These are phyloP conservation scores for Sporothrix mexicana DNA, from an alignment of 2,329 filamentous ascomycete species.

Conservation along the genomic window DNA sequence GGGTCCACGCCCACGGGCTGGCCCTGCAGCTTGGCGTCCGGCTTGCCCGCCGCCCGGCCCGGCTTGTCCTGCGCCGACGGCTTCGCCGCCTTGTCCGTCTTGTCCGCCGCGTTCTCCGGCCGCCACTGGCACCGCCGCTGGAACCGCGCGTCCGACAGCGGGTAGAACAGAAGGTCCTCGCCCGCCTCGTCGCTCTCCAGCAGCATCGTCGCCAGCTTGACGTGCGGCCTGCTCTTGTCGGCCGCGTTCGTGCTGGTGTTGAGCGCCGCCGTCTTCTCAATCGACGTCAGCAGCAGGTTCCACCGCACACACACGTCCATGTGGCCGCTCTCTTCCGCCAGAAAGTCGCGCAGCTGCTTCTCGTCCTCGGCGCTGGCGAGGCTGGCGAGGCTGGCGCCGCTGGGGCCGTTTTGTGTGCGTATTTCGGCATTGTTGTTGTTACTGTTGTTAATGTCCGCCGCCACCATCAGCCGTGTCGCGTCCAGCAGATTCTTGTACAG, in stretches of 20 bases:
- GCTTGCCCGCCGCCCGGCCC: too few species aligned
- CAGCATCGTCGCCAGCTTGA: constrained; percentile 16
- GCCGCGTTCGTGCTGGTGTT: not conserved
- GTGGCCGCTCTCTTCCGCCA: not conserved
- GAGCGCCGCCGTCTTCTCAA: not conserved
- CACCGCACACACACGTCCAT: constrained; percentile 21
- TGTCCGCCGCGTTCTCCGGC: too few species aligned
- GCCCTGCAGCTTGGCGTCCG: too few species aligned
- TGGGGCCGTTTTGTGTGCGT: too few species aligned
- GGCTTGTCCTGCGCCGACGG: too few species aligned
- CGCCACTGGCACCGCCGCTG: not conserved
- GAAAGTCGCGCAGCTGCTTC: not conserved
- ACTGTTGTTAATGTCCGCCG: too few species aligned
- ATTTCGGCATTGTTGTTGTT: too few species aligned
- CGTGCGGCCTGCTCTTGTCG: too few species aligned
- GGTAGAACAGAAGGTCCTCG: not conserved
- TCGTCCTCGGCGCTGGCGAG: too few species aligned
- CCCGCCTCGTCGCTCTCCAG: constrained; percentile 8
- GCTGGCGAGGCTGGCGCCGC: too few species aligned
- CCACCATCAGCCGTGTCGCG: not conserved
- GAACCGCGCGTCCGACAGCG: not conserved
- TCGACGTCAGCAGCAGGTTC: not conserved
- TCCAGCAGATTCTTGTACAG: constrained; percentile 9
- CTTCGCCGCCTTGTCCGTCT: too few species aligned
- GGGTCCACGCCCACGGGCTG: too few species aligned